Conservation (phyloP, 805 yeast genomes). For the Starmerella powellii region DNA sequence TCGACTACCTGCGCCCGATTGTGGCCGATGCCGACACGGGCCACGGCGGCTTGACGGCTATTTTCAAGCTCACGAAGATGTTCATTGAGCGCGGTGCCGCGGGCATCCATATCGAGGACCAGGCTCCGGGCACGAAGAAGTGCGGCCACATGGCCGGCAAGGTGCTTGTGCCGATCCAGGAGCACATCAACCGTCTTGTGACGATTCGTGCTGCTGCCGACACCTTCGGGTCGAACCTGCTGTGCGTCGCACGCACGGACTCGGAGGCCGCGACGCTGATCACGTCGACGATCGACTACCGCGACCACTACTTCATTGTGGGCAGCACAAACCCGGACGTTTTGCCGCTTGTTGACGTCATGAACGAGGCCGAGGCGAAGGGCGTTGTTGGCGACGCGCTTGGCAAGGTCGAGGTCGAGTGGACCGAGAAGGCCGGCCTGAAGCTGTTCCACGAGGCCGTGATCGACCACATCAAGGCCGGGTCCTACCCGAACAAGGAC, state of each 20-base stretch:
- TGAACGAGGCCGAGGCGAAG: constrained; percentile 66
- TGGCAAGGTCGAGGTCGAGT: constrained; percentile 62
- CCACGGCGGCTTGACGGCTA: constrained; percentile 96
- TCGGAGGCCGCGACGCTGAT: constrained; percentile 94
- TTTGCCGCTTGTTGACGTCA: constrained; percentile 59
- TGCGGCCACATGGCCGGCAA: constrained; percentile 99
- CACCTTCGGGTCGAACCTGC: constrained; percentile 73
- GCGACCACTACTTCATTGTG: constrained; percentile 85
- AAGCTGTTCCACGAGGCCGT: constrained; percentile 88
- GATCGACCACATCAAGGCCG: constrained; percentile 59
- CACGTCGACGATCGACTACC: constrained; percentile 83
- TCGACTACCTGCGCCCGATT: constrained; percentile 85
- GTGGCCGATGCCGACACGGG: constrained; percentile 98
- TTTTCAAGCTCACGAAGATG: constrained; percentile 86
- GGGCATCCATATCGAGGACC: constrained; percentile 97
- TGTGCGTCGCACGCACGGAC: constrained; percentile 90
- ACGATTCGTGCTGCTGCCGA: constrained; percentile 94
- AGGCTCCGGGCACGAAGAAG: constrained; percentile 97
- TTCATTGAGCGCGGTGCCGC: constrained; percentile 98
- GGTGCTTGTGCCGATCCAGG: constrained; percentile 93
- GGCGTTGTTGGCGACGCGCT: constrained; percentile 66
- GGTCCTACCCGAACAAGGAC: constrained; percentile 48
- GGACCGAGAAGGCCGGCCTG: constrained; percentile 73
- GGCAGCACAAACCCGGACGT: constrained; percentile 83
- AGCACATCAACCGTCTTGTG: constrained; percentile 86